phyloP scores from a whole-genome alignment of 1,139 yeast genomes.

The Kodamaea sp. region DNA sequence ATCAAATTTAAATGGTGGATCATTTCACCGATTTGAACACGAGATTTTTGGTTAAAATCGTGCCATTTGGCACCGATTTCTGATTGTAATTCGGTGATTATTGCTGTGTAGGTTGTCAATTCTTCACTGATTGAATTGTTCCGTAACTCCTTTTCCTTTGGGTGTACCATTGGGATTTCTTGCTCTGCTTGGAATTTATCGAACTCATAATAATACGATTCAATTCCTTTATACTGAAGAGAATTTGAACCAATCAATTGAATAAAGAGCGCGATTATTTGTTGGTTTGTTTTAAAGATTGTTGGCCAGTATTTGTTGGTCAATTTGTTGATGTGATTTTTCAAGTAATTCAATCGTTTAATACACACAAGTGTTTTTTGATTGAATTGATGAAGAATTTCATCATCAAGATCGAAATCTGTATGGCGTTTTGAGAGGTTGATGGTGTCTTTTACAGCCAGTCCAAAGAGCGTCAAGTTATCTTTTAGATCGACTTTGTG shows the following conservation, averaged over 20 bases:
- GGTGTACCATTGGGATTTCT: slow-evolving; percentile 36
- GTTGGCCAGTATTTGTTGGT: slow-evolving; percentile 33
- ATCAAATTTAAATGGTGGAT: slow-evolving; percentile 32
- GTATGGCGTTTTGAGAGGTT: slow-evolving; percentile 10
- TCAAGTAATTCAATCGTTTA: slow-evolving; percentile 42
- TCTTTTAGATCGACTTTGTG: slow-evolving; percentile 12
- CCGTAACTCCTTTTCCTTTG: slow-evolving; percentile 32
- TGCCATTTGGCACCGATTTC: slow-evolving; percentile 34
- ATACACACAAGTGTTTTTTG: slow-evolving; percentile 41
- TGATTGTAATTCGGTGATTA: slow-evolving; percentile 29
- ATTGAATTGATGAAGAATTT: slow-evolving; percentile 38
- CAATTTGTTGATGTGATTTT: slow-evolving; percentile 33
- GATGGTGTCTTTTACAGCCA: slow-evolving; percentile 18
- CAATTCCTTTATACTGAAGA: slow-evolving; percentile 43
- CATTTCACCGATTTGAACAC: slow-evolving; percentile 38
- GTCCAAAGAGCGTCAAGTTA: slow-evolving; percentile 14
- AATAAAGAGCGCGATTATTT: slow-evolving; percentile 29
- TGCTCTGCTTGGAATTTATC: slow-evolving; percentile 30
- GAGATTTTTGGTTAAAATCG: slow-evolving; percentile 26
- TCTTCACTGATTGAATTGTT: slow-evolving; percentile 31
- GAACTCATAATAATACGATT: slow-evolving; percentile 35
- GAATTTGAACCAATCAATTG: slow-evolving; percentile 38
- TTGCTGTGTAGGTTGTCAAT: slow-evolving; percentile 26
- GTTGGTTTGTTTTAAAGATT: slow-evolving; percentile 32
- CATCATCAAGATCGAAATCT: slow-evolving; percentile 39